Evolutionary conservation across 2,329 filamentous ascomycete species (phyloP).

Genomic region (Fusarium goolgardi): DNA sequence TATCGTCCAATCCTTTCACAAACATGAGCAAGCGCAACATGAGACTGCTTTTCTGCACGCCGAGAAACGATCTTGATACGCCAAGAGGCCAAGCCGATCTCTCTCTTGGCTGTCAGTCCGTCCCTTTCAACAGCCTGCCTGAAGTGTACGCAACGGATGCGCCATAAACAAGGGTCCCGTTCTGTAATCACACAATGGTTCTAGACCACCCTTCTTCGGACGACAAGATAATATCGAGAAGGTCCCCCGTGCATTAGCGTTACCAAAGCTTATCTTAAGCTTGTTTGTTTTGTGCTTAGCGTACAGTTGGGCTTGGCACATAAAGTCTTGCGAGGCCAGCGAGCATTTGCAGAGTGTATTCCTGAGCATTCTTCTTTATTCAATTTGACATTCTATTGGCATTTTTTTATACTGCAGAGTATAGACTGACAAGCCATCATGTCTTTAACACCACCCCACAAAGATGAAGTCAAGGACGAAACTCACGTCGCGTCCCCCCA

Average conservation of each 20-base stretch:
- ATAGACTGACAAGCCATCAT: constrained; percentile 2
- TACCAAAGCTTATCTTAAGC: constrained; percentile 30
- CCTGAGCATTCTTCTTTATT: neutral
- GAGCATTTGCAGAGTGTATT: neutral
- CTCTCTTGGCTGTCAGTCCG: neutral
- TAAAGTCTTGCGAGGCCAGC: constrained; percentile 8
- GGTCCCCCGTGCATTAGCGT: constrained; percentile 18
- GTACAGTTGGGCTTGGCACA: constrained; percentile 2
- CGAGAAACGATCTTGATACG: constrained; percentile 1
- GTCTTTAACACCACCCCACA: constrained; percentile 23
- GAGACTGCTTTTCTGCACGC: neutral
- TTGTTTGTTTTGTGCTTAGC: constrained; percentile 23
- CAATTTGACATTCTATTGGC: neutral
- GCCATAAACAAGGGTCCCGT: constrained; percentile 2
- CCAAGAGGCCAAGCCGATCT: constrained; percentile 5
- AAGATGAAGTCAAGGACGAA: constrained; percentile 32
- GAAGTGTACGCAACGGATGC: neutral
- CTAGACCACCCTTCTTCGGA: constrained; percentile 29
- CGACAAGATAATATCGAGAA: constrained; percentile 23
- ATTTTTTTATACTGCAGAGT: neutral
- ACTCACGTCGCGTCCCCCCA: constrained; percentile 19
- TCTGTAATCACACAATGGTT: constrained; percentile 4
- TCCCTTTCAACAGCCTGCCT: neutral
- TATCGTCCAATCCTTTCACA: neutral
- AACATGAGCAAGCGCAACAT: neutral